phyloP scores from a whole-genome alignment of 2,329 filamentous ascomycete genomes.

The Cladophialophora carrionii region DNA sequence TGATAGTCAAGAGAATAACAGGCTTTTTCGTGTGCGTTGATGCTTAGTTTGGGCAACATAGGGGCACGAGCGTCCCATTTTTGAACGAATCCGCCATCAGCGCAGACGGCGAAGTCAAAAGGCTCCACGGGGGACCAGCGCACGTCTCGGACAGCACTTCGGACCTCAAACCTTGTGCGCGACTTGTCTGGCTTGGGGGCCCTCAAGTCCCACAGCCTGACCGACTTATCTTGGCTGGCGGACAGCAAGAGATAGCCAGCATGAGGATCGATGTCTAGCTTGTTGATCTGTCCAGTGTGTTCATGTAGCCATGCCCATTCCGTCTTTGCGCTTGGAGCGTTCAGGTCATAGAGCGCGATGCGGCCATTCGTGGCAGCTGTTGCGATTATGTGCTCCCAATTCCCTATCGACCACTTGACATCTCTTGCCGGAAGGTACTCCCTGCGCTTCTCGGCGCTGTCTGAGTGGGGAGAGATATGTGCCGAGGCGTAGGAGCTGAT shows the following conservation, averaged over 20 bases:
- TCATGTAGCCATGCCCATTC: constrained; percentile 66
- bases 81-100: constrained; percentile 66
- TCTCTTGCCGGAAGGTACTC: constrained; percentile 66
- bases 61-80: constrained; percentile 65
- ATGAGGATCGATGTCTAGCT: constrained; percentile 67
- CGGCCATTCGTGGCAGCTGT: constrained; percentile 68
- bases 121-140: constrained; percentile 62
- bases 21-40: constrained; percentile 63
- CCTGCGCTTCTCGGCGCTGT: constrained; percentile 54
- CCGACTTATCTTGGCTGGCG: constrained; percentile 66
- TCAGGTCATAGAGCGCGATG: constrained; percentile 66
- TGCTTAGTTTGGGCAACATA: constrained; percentile 61
- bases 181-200: constrained; percentile 51
- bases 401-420: constrained; percentile 69
- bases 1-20: constrained; percentile 70
- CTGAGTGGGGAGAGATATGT: constrained; percentile 50
- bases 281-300: constrained; percentile 67
- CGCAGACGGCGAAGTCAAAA: constrained; percentile 66
- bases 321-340: constrained; percentile 52
- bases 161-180: constrained; percentile 56
- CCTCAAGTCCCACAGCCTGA: constrained; percentile 67
- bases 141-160: constrained; percentile 65
- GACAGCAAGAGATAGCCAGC: constrained; percentile 64
- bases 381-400: constrained; percentile 63
- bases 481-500: constrained; percentile 62